These are phyloP conservation scores for Arachis stenosperma DNA, from an alignment of 306 rosid species.

Conservation along the genomic window DNA sequence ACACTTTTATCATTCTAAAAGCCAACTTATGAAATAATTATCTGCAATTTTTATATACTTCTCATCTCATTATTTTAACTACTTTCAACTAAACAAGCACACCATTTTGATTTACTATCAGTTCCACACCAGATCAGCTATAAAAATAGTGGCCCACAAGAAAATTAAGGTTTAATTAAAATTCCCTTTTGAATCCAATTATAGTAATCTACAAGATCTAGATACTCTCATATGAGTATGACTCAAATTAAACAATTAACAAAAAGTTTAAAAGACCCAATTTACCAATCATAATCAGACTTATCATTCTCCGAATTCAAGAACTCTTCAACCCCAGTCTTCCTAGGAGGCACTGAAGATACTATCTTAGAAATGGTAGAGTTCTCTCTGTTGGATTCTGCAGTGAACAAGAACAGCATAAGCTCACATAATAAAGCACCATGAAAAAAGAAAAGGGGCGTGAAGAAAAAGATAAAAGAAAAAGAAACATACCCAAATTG, in stretches of 20 bases:
- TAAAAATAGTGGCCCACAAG: constrained; percentile 4
- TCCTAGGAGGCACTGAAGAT: constrained; percentile 54
- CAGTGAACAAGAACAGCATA: constrained; percentile 9
- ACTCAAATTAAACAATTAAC: constrained; percentile 16
- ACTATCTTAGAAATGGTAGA: constrained; percentile 50
- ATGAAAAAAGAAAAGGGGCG: constrained; percentile 30
- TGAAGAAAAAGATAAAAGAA: not conserved
- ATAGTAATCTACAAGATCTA: constrained; percentile 36
- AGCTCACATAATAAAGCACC: constrained; percentile 16
- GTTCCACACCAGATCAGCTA: not conserved
- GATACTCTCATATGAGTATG: not conserved
- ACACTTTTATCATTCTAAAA: constrained; percentile 25
- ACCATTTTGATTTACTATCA: constrained; percentile 6
- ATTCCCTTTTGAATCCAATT: not conserved
- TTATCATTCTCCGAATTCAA: constrained; percentile 90
- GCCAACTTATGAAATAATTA: constrained; percentile 20
- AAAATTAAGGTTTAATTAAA: constrained; percentile 3
- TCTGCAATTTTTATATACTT: not conserved
- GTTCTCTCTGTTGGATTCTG: constrained; percentile 60
- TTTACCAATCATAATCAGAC: constrained; percentile 92
- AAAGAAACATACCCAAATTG: constrained; percentile 49
- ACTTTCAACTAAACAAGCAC: not conserved
- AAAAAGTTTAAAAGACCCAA: constrained; percentile 22
- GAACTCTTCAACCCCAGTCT: constrained; percentile 67
- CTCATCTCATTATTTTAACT: not conserved